Evolutionary conservation across 1,284 basidiomycete species (phyloP).

Genomic region (Irpex sp.): DNA sequence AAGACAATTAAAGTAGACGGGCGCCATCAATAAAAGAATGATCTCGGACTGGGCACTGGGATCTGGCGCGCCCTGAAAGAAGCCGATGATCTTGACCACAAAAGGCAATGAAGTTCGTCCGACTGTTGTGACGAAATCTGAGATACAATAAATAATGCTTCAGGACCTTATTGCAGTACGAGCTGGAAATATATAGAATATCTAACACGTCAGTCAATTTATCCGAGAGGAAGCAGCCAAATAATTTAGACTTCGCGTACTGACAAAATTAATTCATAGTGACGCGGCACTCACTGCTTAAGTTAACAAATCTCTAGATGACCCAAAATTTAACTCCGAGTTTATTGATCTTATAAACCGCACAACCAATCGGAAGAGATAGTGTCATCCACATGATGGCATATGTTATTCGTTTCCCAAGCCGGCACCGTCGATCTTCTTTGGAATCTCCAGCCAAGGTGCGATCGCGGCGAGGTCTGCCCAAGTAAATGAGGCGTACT

Average conservation of each 20-base stretch:
- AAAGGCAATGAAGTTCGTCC: neutral
- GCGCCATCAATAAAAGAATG: slow-evolving; percentile 2
- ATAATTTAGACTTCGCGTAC: no score
- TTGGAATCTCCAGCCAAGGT: slow-evolving; percentile 72
- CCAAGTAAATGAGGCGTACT: slow-evolving; percentile 68
- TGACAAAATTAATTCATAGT: no score
- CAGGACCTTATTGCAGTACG: no score
- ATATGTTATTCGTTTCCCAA: slow-evolving; percentile 45
- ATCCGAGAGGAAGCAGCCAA: no score
- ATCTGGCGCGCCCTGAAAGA: neutral
- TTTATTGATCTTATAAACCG: neutral
- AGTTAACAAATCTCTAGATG: no score
- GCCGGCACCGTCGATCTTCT: slow-evolving; percentile 63
- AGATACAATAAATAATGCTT: neutral
- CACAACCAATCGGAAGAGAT: neutral
- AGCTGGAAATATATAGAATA: no score
- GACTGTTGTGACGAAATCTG: neutral
- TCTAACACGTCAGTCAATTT: no score
- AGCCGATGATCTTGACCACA: neutral
- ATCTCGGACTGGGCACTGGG: neutral
- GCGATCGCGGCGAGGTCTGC: slow-evolving; percentile 66
- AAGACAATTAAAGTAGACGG: slow-evolving; percentile 5
- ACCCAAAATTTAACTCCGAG: no score
- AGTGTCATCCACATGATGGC: neutral
- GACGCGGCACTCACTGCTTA: no score